A percentile compares a stretch with the other conserved stretches of the same genome.
Conservation (phyloP, 768 basidiomycete species). For the Phaffia australis region DNA sequence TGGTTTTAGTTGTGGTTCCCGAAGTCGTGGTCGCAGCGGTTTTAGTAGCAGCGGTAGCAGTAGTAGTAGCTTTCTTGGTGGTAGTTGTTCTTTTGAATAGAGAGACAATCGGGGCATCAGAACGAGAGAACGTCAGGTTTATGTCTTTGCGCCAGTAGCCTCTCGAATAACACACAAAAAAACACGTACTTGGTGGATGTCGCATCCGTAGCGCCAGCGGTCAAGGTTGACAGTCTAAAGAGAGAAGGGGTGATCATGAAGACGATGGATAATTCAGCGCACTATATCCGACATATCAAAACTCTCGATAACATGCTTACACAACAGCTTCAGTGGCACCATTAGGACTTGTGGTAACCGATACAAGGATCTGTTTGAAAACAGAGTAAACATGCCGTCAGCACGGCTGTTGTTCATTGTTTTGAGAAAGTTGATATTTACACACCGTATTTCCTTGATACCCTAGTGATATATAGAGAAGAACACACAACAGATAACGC, state of each 20-base stretch:
- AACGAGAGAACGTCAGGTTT: neutral
- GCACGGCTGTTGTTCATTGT: neutral
- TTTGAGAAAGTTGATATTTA: neutral
- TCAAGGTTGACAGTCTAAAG: conserved; percentile 13
- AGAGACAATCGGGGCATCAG: no score
- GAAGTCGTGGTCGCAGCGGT: neutral
- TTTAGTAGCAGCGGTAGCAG: neutral
- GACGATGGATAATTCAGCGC: neutral
- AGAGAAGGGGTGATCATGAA: neutral
- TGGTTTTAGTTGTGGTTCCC: no score
- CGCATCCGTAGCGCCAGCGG: neutral
- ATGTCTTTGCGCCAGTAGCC: neutral
- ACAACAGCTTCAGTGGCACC: conserved; percentile 1
- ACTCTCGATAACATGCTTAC: conserved; percentile 6
- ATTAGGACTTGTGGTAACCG: conserved; percentile 4
- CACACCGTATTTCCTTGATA: conserved; percentile 14
- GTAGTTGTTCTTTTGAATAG: neutral
- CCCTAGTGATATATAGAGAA: neutral
- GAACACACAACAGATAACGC: neutral
- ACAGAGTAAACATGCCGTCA: neutral
- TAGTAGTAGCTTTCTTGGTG: neutral
- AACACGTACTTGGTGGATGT: neutral
- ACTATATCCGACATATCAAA: neutral
- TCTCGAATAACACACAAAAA: neutral
- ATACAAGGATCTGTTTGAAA: conserved; percentile 17